Conservation (phyloP, 2,329 filamentous ascomycete species). For the Arthrobotrys conoides region DNA sequence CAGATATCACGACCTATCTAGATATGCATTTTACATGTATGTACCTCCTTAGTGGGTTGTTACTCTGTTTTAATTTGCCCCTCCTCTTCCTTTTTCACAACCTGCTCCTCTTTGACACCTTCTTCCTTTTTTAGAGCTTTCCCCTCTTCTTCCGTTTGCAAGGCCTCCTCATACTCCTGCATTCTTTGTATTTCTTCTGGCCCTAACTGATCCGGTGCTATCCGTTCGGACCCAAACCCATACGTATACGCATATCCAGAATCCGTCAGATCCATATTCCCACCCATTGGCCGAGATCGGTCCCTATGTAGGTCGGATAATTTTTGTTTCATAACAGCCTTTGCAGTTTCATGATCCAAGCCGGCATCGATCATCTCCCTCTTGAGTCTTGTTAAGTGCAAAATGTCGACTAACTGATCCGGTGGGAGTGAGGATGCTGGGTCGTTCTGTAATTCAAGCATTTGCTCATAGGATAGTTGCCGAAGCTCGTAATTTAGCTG, state of each 20-base stretch:
- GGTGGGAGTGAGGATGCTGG: background rate
- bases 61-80: background rate
- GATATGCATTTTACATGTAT: too few relatives aligned
- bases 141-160: background rate
- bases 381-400: background rate
- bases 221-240: background rate
- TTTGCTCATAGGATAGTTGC: background rate
- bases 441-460: background rate
- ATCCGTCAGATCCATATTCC: background rate
- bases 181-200: background rate
- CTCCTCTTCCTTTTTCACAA: background rate
- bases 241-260: background rate
- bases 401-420: background rate
- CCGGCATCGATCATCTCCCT: background rate
- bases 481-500: background rate
- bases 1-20: too few relatives aligned
- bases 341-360: background rate
- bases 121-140: background rate
- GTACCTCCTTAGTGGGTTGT: too few relatives aligned
- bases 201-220: background rate
- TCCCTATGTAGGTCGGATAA: background rate
- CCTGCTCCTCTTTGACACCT: too few relatives aligned
- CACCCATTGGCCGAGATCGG: background rate
- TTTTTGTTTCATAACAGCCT: background rate
- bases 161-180: background rate